Evolutionary conservation across 1,284 basidiomycete genomes (phyloP), one percentile per base, ranked within the genome.

Genomic region (Bondarzewia mesenterica): DNA sequence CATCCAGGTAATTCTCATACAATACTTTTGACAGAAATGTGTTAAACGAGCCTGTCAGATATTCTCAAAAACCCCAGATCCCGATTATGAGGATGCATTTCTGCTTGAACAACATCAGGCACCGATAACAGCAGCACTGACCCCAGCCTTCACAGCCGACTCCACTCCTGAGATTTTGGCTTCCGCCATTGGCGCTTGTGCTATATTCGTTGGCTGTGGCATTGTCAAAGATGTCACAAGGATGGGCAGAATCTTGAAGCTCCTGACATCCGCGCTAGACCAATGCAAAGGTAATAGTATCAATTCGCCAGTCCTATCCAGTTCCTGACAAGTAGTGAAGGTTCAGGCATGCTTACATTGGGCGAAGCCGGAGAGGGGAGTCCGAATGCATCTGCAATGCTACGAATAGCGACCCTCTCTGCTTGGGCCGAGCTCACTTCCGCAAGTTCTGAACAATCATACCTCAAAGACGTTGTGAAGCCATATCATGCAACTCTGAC

Each of bases 101-200:
- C 71, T 99, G 2, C 75, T 99, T n/a, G 95, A 99, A 62, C 96
- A 99, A 64, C 90, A 97, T 64, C 95, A 99, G 68, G 96, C 96
- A 0, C 95, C 96, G 0, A 96, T 99, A 51, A 95, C 95, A 1
- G 93, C 96, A 2, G 96, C 96, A 0, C 75, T 99, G n/a, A 99
- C 94, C 0, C 95, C 96, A 0, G 94, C 95, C 0, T 99, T 99
- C 61, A 89, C 90, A 3, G 75, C 88, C 0, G 96, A 99, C 62
- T 92, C 93, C 1, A 93, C 93, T 1, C 94, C 95, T 0, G 95
- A 99, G 62, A 95, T 99, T 20, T 63, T 98, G 27, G 90, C 94
- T 0, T 83, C 87, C 14, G 95, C 94, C 0, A 84, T 99, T 20
- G 82, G 94, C 60, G 89, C 95, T 12, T 97, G 95, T 59, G 96